Conservation (phyloP, 2,329 filamentous ascomycete species). For the Escovopsis sp. region DNA sequence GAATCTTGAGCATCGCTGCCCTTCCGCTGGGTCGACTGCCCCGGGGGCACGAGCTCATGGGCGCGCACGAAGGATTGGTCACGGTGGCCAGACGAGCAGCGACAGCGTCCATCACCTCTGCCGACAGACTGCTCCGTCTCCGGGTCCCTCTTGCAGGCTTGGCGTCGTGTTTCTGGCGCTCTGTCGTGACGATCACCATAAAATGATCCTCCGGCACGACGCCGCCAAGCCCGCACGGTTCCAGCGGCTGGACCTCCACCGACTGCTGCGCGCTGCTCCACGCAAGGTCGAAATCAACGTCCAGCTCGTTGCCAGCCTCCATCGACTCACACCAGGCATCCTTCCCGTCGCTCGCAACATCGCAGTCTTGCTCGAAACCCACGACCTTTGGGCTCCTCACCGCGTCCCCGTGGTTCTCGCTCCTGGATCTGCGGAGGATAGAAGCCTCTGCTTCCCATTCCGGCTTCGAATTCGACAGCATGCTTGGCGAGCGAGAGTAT, state of each 20-base stretch:
- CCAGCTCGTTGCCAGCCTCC: constrained; percentile 16
- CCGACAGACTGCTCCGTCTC: constrained; percentile 7
- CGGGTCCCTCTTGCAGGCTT: background rate
- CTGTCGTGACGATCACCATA: constrained; percentile 37
- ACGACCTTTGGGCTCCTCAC: constrained; percentile 17
- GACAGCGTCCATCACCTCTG: constrained; percentile 24
- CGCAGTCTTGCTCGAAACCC: constrained; percentile 16
- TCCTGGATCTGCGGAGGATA: constrained; percentile 28
- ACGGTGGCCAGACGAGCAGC: constrained; percentile 25
- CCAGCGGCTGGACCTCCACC: constrained; percentile 25
- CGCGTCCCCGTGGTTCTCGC: constrained; percentile 11
- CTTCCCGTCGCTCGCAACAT: too few relatives aligned
- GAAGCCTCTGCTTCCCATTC: constrained; percentile 31
- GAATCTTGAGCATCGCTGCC: constrained; percentile 20
- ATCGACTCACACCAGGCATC: too few relatives aligned
- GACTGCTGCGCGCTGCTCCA: constrained; percentile 30
- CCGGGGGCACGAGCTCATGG: constrained; percentile 1
- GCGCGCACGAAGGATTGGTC: constrained; percentile 22
- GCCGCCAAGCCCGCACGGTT: constrained; percentile 43
- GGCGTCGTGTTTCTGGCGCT: constrained; percentile 21
- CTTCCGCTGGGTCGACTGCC: background rate
- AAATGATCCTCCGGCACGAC: constrained; percentile 51
- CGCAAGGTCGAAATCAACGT: constrained; percentile 27
- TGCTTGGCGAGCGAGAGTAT: constrained; percentile 12
- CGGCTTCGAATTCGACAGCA: constrained; percentile 15